These are phyloP conservation scores for Metroxylon sagu DNA, from an alignment of 176 grass and related monocot species.

Conservation along the genomic window DNA sequence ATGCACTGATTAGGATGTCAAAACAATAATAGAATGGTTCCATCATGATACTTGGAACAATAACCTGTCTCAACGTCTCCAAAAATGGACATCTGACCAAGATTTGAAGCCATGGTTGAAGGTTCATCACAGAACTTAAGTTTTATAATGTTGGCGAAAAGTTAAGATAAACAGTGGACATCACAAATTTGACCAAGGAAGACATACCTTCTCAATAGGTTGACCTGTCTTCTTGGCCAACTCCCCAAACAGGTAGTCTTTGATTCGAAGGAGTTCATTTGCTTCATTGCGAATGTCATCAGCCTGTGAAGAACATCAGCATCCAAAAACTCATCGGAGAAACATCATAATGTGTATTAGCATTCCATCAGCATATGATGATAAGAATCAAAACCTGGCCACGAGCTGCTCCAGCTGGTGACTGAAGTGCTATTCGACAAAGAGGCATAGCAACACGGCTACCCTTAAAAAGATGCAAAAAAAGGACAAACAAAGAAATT, in stretches of 20 bases:
- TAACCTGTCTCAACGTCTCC: no score
- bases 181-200: conserved; percentile 2
- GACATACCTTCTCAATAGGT: conserved; percentile 52
- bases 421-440: conserved; percentile 62
- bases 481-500: conserved; percentile 13
- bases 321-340: conserved; percentile 6
- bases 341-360: no score
- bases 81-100: no score
- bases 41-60: no score
- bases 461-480: conserved; percentile 38
- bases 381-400: conserved; percentile 50
- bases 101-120: no score
- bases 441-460: conserved; percentile 68
- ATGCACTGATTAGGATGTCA: no score
- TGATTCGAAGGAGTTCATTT: conserved; percentile 70
- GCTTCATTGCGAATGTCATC: conserved; percentile 85
- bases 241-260: conserved; percentile 72
- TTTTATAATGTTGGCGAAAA: no score
- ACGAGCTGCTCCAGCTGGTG: conserved; percentile 87
- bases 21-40: no score
- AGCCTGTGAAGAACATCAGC: conserved; percentile 29
- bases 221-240: conserved; percentile 84
- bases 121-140: no score
- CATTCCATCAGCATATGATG: neutral
- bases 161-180: no score